Conservation (phyloP, 2,329 filamentous ascomycete species). For the Alternaria triticina region DNA sequence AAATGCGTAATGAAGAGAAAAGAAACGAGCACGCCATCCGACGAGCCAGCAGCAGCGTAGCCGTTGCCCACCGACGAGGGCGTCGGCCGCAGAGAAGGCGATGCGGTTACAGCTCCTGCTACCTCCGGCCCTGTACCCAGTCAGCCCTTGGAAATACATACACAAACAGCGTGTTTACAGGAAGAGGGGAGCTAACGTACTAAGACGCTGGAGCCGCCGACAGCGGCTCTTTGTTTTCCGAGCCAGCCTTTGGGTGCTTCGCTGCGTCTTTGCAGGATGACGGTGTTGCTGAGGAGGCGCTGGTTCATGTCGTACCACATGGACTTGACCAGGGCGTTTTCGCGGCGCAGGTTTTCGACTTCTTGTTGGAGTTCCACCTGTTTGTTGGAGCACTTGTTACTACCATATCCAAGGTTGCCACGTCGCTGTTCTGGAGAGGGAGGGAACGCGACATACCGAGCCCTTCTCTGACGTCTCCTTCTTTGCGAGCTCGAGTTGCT, state of each 20-base stretch:
- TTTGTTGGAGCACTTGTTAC: neutral
- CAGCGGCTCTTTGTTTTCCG: constrained; percentile 73
- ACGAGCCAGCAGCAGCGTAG: neutral
- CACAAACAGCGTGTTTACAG: neutral
- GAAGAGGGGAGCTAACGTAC: constrained; percentile 21
- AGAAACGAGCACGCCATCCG: constrained; percentile 9
- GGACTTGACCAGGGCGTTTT: constrained; percentile 79
- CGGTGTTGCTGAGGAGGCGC: constrained; percentile 81
- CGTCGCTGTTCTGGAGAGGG: neutral
- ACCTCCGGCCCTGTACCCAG: constrained; percentile 8
- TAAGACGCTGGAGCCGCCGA: constrained; percentile 38
- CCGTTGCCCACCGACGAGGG: neutral
- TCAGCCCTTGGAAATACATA: neutral
- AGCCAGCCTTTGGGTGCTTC: constrained; percentile 83
- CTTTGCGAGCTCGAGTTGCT: constrained; percentile 43
- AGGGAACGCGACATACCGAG: constrained; percentile 35
- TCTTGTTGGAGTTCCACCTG: constrained; percentile 49
- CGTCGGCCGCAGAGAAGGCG: neutral
- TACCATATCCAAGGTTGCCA: constrained; percentile 3
- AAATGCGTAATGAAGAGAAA: constrained; percentile 12
- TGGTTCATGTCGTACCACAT: constrained; percentile 85
- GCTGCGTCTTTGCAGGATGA: constrained; percentile 75
- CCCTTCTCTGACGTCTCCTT: constrained; percentile 45
- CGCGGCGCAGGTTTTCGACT: constrained; percentile 74
- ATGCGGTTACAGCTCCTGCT: neutral